Conservation (phyloP, 176 grass and related monocot species). For the Aegilops umbellulata region DNA sequence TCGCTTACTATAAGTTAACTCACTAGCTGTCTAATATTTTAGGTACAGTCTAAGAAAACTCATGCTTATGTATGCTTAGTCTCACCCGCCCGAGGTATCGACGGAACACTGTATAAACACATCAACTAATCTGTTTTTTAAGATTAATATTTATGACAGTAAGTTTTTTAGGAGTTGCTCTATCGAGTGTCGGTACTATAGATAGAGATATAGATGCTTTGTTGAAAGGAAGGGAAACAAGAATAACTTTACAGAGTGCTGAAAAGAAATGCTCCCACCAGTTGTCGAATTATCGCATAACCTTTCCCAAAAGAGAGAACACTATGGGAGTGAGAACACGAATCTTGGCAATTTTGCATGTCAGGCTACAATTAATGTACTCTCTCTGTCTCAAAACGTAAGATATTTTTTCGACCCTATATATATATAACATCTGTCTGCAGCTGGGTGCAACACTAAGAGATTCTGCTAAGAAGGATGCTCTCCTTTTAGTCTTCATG, state of each 20-base stretch:
- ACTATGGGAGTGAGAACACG: background rate
- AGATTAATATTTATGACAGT: too few relatives aligned
- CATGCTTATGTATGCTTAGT: background rate
- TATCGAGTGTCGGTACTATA: too few relatives aligned
- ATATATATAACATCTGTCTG: background rate
- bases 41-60: background rate
- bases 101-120: too few relatives aligned
- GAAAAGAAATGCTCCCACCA: background rate
- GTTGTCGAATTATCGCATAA: background rate
- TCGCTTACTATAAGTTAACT: background rate
- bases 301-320: slow-evolving; percentile 31
- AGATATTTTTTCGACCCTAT: too few relatives aligned
- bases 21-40: background rate
- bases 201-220: background rate
- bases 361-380: too few relatives aligned
- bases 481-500: too few relatives aligned
- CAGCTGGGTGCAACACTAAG: background rate
- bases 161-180: background rate
- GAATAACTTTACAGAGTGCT: slow-evolving; percentile 27
- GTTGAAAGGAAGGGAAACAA: background rate
- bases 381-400: too few relatives aligned
- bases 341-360: background rate
- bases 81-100: too few relatives aligned
- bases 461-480: background rate
- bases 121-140: too few relatives aligned